Conservation (phyloP, 441 rosid genomes). For the Gossypium laxum region DNA sequence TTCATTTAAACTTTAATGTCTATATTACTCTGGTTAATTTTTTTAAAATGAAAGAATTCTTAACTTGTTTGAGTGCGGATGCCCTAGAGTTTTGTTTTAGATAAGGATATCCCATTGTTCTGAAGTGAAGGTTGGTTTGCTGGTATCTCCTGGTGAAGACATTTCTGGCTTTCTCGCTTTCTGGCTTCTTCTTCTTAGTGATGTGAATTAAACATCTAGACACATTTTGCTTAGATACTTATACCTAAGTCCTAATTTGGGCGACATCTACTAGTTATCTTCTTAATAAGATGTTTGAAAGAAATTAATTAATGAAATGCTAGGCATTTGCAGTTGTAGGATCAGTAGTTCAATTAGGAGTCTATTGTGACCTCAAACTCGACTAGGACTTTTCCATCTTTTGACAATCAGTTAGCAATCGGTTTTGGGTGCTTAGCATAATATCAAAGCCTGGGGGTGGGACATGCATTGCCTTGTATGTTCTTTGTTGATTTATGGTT, state of each 20-base stretch:
- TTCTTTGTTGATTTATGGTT: not conserved
- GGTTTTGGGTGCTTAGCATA: not conserved
- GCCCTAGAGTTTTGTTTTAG: not conserved
- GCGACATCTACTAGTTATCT: too few relatives aligned
- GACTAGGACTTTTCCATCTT: not conserved
- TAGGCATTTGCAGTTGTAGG: too few relatives aligned
- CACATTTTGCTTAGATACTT: too few relatives aligned
- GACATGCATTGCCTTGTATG: too few relatives aligned
- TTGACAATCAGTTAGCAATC: too few relatives aligned
- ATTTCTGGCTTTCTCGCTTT: not conserved
- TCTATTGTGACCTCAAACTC: not conserved
- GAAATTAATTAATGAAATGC: too few relatives aligned
- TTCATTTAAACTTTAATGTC: too few relatives aligned
- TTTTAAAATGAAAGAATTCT: not conserved
- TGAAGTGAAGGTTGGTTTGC: not conserved
- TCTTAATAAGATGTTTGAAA: too few relatives aligned
- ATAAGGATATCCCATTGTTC: not conserved
- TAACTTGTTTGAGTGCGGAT: not conserved
- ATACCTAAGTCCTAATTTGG: too few relatives aligned
- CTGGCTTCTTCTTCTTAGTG: too few relatives aligned
- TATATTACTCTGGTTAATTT: not conserved
- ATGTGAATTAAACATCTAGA: too few relatives aligned
- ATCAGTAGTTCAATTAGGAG: too few relatives aligned
- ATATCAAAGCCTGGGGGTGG: not conserved
- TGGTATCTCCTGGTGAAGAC: not conserved